Percentiles rank a stretch among this genome's conserved stretches.
Evolutionary conservation across 202 grass and related monocot genomes (phyloP).

Genomic region (Digitaria exilis): DNA sequence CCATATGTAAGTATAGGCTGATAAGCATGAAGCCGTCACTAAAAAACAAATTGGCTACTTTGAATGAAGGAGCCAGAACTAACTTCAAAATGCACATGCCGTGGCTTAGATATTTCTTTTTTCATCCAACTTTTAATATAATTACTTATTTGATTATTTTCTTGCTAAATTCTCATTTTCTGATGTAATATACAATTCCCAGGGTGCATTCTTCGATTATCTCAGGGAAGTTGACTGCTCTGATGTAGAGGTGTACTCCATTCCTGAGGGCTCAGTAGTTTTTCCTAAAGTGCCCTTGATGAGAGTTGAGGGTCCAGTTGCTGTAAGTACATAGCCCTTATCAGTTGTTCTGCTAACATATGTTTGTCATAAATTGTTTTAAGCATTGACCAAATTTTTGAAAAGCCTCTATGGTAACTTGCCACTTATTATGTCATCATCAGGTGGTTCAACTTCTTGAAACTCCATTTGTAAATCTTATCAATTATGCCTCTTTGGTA

Average conservation of each 20-base stretch:
- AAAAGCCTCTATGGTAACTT: constrained; percentile 32
- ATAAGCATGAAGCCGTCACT: constrained; percentile 17
- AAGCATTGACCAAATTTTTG: constrained; percentile 10
- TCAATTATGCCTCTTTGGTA: constrained; percentile 99
- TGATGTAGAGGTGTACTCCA: constrained; percentile 90
- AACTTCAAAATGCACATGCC: neutral
- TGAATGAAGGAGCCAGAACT: neutral
- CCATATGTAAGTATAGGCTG: neutral
- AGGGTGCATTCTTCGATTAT: constrained; percentile 94
- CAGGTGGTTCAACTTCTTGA: constrained; percentile 98
- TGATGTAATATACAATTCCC: constrained; percentile 51
- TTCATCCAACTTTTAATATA: neutral
- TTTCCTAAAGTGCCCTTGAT: constrained; percentile 97
- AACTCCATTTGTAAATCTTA: constrained; percentile 96
- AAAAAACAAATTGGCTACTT: constrained; percentile 4
- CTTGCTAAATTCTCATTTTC: constrained; percentile 45
- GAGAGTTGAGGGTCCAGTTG: constrained; percentile 87
- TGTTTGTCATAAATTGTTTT: constrained; percentile 25
- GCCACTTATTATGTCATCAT: constrained; percentile 34
- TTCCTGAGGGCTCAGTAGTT: constrained; percentile 96
- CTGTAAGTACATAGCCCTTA: constrained; percentile 70
- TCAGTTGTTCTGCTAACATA: constrained; percentile 20
- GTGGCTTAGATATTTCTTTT: neutral
- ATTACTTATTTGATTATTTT: constrained; percentile 13
- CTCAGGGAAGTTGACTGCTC: constrained; percentile 73